Evolutionary conservation across 2,329 filamentous ascomycete genomes (phyloP), one percentile per base, ranked within the genome.

Genomic region (Aspergillus tanneri): DNA sequence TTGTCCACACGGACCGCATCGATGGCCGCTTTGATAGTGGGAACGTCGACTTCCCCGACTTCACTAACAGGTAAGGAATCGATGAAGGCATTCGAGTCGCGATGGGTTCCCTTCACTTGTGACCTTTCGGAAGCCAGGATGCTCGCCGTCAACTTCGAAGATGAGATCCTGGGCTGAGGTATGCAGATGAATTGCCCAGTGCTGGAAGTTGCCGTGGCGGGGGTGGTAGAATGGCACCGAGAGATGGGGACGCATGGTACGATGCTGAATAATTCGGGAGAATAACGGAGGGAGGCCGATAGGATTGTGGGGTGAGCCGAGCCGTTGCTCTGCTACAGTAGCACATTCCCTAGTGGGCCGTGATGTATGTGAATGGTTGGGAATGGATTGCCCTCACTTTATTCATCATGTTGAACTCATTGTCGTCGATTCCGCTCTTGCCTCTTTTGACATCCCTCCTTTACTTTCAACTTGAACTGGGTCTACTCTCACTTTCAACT

Each of bases 141-240:
- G 53, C 16, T 59, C 46, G 28, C 60, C 57, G 28, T 50, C 52
- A 21, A 60, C 58, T 38, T 61, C 57, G 36, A 52, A 61, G 28
- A 58, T 46, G n/a, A 49, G 34, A 14, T 56, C 36, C 11, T 51
- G 46, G 2, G 39, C 40, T 12, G 46, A 35, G 11, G 46, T 43
- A 19, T 62, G 50, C 4, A 62, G 48, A 30, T 60, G 52, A 9
- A 62, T 43, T 4, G 55, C 49, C 57, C 52, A 60, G 40, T 62
- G 55, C 18, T 55, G 49, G 48, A 53, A 60, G 48, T 61, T 61
- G 46, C 58, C 58, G 24, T 55, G 55, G 19, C 53, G 49, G 11
- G 53, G 57, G 18, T 44, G 40, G 28, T 42, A 56, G 24, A 56
- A 35, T 3, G 46, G 43, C 8, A 56, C 54, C 8, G 38, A 35